Base-by-base conservation (phyloP, 129 eudicot species). In the sunflower (Helianthus annuus) region DNA sequence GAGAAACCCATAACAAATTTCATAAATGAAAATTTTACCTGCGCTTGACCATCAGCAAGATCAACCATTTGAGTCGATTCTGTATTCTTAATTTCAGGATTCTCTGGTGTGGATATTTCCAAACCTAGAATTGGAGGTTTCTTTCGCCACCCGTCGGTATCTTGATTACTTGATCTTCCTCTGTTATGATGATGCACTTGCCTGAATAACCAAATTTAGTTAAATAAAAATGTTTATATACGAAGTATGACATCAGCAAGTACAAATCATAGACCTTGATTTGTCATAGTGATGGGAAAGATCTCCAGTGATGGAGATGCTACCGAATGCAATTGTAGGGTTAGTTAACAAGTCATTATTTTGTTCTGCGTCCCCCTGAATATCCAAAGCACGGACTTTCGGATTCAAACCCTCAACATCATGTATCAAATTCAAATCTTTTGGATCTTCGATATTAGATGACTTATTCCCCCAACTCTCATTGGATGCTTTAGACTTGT, bases 351-450 rank as follows among this genome's bases (percentile, higher is more conserved):
- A 64, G 76, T 80, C 79, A 60, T 66, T 69, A 71, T 60, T 79
- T 14, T 85, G 88, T 55, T 82, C 94, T 14, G 79, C 40, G 27
- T 76, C 86, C 55, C 68, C 72, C 5, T 83, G 69, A 66, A 72
- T 84, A 84, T 85, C 97, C 81, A 89, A 84, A 62, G 83, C 86
- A 67, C 95, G 84, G 6, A 68, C 80, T 84, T 95, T 87, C 9
- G 90, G 94, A 81, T 95, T 95, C 69, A 88, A 77, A 77, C 84
- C 88, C 69, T 90, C 99, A 51, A 86, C 84, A 49, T 88, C 88
- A 52, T 86, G 91, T 64, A 91, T 84, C 84, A 91, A 76, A 53
- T 80, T 79, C 12, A 89, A 45, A 83, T 91, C 89, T 77, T 72
- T 90, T n/a, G 83, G 74, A 22, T 71, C 66, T 60, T 32, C 66